phyloP scores from a whole-genome alignment of 139 green algal genomes.

The Pleodorina starrii region DNA sequence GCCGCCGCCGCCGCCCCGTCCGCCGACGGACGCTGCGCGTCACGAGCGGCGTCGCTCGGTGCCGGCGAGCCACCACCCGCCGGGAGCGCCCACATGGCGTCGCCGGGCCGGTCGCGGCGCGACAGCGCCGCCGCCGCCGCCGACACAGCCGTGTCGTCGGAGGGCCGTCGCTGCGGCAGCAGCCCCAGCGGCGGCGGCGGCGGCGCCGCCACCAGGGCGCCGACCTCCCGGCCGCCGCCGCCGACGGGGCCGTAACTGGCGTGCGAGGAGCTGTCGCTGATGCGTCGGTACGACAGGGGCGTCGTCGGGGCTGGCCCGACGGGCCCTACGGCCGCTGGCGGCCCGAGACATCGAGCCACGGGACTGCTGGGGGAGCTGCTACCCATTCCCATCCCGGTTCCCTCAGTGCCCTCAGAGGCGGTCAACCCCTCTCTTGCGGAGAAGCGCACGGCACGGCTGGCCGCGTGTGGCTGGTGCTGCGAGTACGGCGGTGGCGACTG shows the following conservation, averaged over 20 bases:
- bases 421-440: not conserved
- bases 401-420: not conserved
- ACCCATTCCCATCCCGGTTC: too few species aligned
- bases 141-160: not conserved
- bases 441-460: constrained; percentile 11
- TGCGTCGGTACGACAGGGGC: not conserved
- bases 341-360: too few species aligned
- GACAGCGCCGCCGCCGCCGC: not conserved
- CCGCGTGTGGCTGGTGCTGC: not conserved
- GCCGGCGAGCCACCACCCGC: too few species aligned
- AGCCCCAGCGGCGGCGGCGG: not conserved
- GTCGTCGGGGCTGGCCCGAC: not conserved
- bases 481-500: too few species aligned
- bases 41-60: not conserved
- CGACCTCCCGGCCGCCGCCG: not conserved
- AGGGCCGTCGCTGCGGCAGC: not conserved
- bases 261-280: constrained; percentile 2
- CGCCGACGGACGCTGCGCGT: not conserved
- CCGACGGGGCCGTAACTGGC: not conserved
- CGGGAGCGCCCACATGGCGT: not conserved
- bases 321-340: too few species aligned
- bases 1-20: not conserved
- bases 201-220: not conserved
- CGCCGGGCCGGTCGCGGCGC: not conserved
- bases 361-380: too few species aligned